These are phyloP conservation scores for Blastobotrys peoriensis DNA, from an alignment of 805 yeast genomes.

Conservation along the genomic window DNA sequence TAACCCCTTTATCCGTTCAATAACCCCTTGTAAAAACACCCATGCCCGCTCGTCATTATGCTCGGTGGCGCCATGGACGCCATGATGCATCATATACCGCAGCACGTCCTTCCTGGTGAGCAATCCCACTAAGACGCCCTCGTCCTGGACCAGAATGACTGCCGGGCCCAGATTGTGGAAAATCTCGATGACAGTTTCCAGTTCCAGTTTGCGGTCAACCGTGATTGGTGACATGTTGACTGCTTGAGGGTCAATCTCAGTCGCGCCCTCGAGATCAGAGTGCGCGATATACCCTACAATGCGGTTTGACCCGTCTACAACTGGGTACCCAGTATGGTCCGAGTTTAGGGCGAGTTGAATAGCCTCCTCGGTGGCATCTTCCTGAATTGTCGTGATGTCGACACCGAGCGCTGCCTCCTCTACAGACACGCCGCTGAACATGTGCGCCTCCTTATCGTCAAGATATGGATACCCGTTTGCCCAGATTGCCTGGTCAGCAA, in stretches of 20 bases:
- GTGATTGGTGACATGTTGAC: conserved; percentile 50
- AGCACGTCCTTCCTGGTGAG: conserved; percentile 80
- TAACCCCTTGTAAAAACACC: conserved; percentile 13
- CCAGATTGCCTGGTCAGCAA: conserved; percentile 90
- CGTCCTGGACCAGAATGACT: conserved; percentile 56
- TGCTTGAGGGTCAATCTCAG: background rate
- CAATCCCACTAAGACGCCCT: conserved; percentile 53
- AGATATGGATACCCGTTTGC: conserved; percentile 85
- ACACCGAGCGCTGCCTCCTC: conserved; percentile 53
- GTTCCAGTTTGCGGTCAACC: conserved; percentile 45
- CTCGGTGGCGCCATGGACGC: conserved; percentile 14
- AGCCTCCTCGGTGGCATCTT: conserved; percentile 4
- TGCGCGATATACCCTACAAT: conserved; percentile 32
- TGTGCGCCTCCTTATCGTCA: conserved; percentile 63
- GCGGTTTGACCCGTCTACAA: conserved; percentile 27
- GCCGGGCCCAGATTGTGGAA: conserved; percentile 80
- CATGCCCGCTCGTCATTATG: conserved; percentile 18
- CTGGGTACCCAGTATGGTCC: conserved; percentile 32
- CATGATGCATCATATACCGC: conserved; percentile 32
- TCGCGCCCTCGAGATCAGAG: conserved; percentile 19
- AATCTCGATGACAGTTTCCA: conserved; percentile 58
- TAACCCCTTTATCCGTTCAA: background rate
- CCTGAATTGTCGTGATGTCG: conserved; percentile 26
- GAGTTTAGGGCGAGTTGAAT: conserved; percentile 18
- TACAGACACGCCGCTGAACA: conserved; percentile 42